Base-by-base conservation (phyloP, 2,329 filamentous ascomycete genomes). In the Aureobasidium sp. region DNA sequence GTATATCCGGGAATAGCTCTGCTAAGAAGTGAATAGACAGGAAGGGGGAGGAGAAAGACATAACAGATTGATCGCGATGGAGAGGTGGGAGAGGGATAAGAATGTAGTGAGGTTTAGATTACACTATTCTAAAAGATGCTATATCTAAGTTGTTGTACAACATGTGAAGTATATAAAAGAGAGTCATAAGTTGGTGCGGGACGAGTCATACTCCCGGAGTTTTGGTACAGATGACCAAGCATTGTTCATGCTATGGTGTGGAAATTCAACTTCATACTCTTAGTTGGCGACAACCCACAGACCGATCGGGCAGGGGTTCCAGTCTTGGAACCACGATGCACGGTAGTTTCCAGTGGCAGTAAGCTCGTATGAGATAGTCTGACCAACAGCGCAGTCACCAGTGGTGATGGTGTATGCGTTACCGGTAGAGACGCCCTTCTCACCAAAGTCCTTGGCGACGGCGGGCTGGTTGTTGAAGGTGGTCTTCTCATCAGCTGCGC, bases 401-500 rank as follows among this genome's bases (percentile, higher is more conserved):
- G 65, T 67, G 21, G 61, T 61, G 34, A 71, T 66, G n/a, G 67
- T 64, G 53, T 69, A 69, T 58, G 66, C 68, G 54, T 69, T 70
- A 11, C 69, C 68, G 32, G 68, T 61, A 60, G 67, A 41, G 13
- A 66, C 45, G 36, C 44, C 55, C 21, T 32, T 44, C 37, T 64
- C 54, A n/a, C 55, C 54, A 13, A 64, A 63, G 37, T 47, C 54
- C 51, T 63, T 39, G 21, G 47, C 37, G 45, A 59, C 41, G 58
- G 25, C 21, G 27, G 51, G 21, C 60, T 48, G n/a, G 62, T 55
- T 55, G 57, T 51, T 36, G 59, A 61, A 36, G 48, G 80, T 82
- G 1, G 85, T 86, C 44, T 68, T 66, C 62, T 73, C 61, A 37
- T 64, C 78, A 9, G 81, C 84, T 41, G 76, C 69, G 2, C 66